phyloP scores from a whole-genome alignment of 768 basidiomycete species.

The Imleria badia region DNA sequence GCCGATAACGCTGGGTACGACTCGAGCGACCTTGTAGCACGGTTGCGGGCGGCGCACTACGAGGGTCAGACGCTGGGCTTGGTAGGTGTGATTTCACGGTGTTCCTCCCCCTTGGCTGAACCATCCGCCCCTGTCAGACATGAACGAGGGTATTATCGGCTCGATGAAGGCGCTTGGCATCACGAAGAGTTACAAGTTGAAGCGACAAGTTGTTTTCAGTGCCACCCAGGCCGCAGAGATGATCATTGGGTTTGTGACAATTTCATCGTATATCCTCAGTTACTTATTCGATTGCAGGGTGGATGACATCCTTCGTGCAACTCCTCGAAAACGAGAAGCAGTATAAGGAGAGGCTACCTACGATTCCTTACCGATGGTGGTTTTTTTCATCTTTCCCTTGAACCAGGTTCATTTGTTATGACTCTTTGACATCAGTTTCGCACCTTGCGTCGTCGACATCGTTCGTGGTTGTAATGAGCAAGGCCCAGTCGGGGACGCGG shows the following conservation, averaged over 20 bases:
- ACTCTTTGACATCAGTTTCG: no score
- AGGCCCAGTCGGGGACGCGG: no score
- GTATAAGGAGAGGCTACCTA: constrained; percentile 39
- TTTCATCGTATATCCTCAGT: neutral
- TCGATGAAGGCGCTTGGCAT: constrained; percentile 89
- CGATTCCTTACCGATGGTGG: neutral
- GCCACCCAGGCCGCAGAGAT: constrained; percentile 98
- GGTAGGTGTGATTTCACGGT: constrained; percentile 48
- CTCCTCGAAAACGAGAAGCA: constrained; percentile 84
- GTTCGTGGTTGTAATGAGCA: no score
- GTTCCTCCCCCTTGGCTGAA: neutral
- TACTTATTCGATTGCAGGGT: constrained; percentile 49
- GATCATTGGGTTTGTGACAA: constrained; percentile 77
- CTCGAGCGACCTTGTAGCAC: constrained; percentile 91
- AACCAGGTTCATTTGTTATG: no score
- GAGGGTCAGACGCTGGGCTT: constrained; percentile 88
- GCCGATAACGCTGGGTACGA: constrained; percentile 99
- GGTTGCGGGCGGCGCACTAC: constrained; percentile 90
- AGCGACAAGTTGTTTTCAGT: constrained; percentile 90
- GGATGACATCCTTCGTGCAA: constrained; percentile 85
- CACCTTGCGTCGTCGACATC: no score
- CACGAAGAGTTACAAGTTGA: constrained; percentile 97
- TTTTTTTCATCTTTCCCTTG: no score
- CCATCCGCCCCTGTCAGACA: constrained; percentile 51
- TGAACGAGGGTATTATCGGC: constrained; percentile 81